These are phyloP conservation scores for Ustilago sp. DNA, from an alignment of 1,284 basidiomycete genomes.

Conservation along the genomic window DNA sequence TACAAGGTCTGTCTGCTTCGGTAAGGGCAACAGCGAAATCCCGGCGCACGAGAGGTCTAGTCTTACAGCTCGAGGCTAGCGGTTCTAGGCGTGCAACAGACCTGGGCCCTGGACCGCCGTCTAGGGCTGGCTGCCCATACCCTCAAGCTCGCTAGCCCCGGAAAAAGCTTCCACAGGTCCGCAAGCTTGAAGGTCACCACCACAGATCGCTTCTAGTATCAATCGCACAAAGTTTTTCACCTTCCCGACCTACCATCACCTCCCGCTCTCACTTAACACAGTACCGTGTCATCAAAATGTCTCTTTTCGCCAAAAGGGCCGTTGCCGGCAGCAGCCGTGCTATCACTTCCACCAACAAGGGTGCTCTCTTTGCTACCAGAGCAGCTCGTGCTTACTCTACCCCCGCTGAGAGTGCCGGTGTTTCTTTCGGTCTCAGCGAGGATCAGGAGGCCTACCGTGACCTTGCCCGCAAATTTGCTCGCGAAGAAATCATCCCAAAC, in stretches of 20 bases:
- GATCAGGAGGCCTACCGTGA: constrained; percentile 71
- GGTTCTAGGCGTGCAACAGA: not conserved
- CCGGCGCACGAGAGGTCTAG: constrained; percentile 15
- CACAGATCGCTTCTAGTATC: not conserved
- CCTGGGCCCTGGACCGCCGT: not conserved
- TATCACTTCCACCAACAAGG: constrained; percentile 26
- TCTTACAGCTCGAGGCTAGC: not conserved
- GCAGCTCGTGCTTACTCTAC: constrained; percentile 39
- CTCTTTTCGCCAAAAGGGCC: constrained; percentile 39
- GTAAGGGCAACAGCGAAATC: constrained; percentile 24
- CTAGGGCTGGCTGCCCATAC: not conserved
- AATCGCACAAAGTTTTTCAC: constrained; percentile 4
- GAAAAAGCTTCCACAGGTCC: not conserved
- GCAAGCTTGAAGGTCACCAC: constrained; percentile 2
- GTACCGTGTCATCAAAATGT: constrained; percentile 24
- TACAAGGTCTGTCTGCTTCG: constrained; percentile 27
- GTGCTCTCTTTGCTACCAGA: constrained; percentile 16
- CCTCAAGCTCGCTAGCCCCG: not conserved
- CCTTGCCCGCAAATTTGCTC: constrained; percentile 72
- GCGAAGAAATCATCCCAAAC: constrained; percentile 72
- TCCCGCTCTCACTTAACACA: not conserved
- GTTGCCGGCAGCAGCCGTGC: constrained; percentile 49
- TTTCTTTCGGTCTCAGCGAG: constrained; percentile 67
- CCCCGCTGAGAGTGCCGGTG: constrained; percentile 39
- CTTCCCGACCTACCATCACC: constrained; percentile 6